Percentiles rank a stretch among this genome's conserved stretches.
Conservation (phyloP, 169 alveolate genomes). For the Plasmodium blacklocki region DNA sequence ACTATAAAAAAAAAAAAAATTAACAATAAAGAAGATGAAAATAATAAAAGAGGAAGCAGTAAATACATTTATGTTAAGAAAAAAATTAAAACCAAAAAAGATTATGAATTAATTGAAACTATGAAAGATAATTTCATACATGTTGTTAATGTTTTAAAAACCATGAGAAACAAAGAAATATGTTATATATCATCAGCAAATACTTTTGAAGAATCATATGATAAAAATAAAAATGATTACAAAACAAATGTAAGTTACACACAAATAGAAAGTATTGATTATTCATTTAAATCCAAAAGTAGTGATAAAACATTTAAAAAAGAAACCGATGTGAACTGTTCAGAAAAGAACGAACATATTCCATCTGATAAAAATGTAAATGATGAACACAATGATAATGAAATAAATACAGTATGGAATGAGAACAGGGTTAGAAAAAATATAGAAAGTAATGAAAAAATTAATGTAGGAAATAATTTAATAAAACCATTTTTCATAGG, state of each 20-base stretch:
- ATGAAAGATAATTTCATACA: conserved; percentile 35
- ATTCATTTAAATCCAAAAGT: conserved; percentile 22
- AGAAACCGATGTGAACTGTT: conserved; percentile 12
- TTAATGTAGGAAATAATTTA: conserved; percentile 22
- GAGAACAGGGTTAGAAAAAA: conserved; percentile 10
- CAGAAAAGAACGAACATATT: conserved; percentile 11
- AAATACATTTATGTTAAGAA: conserved; percentile 35
- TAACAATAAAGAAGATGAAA: no score
- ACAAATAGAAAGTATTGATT: conserved; percentile 31
- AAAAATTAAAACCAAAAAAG: conserved; percentile 26
- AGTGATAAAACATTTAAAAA: conserved; percentile 58
- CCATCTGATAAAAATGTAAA: conserved; percentile 12
- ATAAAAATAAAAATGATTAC: conserved; percentile 14
- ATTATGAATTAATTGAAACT: conserved; percentile 28
- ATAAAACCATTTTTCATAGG: conserved; percentile 61
- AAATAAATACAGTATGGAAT: conserved; percentile 1
- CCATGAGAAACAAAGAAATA: conserved; percentile 69
- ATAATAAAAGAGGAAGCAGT: background rate
- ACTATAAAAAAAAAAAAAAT: conserved; percentile 41
- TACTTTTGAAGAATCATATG: conserved; percentile 26
- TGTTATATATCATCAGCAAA: conserved; percentile 32
- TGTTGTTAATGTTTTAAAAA: conserved; percentile 33
- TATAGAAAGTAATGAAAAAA: background rate
- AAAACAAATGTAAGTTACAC: conserved; percentile 5
- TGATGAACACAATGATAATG: conserved; percentile 32